Conservation (phyloP, 306 rosid species). For the Vigna reflexopilosa region DNA sequence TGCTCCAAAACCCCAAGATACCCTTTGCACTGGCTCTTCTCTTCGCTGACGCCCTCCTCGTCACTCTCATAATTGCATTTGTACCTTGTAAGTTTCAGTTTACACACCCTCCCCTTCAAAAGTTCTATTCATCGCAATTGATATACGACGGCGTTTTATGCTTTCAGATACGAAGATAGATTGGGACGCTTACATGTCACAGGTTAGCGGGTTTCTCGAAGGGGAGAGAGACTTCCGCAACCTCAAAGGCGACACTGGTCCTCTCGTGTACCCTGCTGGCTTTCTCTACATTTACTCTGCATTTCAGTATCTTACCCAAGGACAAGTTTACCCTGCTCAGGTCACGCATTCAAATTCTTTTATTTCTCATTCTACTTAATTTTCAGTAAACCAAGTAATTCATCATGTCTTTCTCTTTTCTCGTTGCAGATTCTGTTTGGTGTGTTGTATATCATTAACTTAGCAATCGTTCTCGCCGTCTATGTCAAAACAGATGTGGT, state of each 20-base stretch:
- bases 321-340: constrained; percentile 86
- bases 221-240: constrained; percentile 89
- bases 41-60: constrained; percentile 65
- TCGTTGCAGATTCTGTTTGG: constrained; percentile 82
- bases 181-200: constrained; percentile 99
- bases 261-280: constrained; percentile 95
- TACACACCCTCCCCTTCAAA: not conserved
- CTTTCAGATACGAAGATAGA: constrained; percentile 92
- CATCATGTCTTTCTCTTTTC: constrained; percentile 20
- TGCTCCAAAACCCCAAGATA: constrained; percentile 48
- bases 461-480: constrained; percentile 70
- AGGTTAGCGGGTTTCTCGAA: constrained; percentile 75
- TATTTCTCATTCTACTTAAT: not conserved
- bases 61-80: constrained; percentile 69
- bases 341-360: constrained; percentile 40
- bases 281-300: constrained; percentile 84
- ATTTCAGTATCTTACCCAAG: constrained; percentile 64
- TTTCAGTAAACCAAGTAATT: not conserved
- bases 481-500: constrained; percentile 84
- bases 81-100: constrained; percentile 72
- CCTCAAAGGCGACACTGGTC: constrained; percentile 95
- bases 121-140: not conserved
- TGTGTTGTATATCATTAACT: constrained; percentile 71
- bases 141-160: not conserved
- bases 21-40: constrained; percentile 62